Conservation (phyloP, 768 basidiomycete species). For the Suillus fuscotomentosus region DNA sequence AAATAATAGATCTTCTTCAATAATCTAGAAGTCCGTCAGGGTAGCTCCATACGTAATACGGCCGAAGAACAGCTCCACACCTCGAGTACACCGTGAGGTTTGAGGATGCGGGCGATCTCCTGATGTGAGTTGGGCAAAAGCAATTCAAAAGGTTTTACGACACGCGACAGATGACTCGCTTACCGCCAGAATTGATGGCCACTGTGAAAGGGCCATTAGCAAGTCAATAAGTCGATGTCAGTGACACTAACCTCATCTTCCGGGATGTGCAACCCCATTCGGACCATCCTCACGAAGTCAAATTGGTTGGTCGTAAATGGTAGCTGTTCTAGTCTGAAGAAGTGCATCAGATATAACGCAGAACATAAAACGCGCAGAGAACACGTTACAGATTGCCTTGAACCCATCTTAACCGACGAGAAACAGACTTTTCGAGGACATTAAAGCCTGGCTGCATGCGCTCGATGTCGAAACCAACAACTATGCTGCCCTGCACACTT, state of each 20-base stretch:
- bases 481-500: conserved; percentile 42
- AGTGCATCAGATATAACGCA: conserved; percentile 9
- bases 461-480: conserved; percentile 61
- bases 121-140: conserved; percentile 24
- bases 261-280: conserved; percentile 66
- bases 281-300: conserved; percentile 63
- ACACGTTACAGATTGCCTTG: conserved; percentile 61
- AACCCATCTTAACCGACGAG: conserved; percentile 59
- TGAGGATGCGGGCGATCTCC: conserved; percentile 70
- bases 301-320: conserved; percentile 60
- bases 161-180: conserved; percentile 14
- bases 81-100: conserved; percentile 62
- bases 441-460: conserved; percentile 50
- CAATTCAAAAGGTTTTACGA: conserved; percentile 15
- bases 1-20: conserved; percentile 75
- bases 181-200: conserved; percentile 68
- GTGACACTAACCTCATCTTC: conserved; percentile 59
- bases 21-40: conserved; percentile 41
- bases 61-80: conserved; percentile 33
- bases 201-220: conserved; percentile 37
- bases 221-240: conserved; percentile 4
- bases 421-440: conserved; percentile 38
- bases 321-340: conserved; percentile 55
- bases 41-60: conserved; percentile 8
- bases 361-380: conserved; percentile 1